Evolutionary conservation across 176 grass and related monocot species (phyloP).

Genomic region (Oryza australiensis): DNA sequence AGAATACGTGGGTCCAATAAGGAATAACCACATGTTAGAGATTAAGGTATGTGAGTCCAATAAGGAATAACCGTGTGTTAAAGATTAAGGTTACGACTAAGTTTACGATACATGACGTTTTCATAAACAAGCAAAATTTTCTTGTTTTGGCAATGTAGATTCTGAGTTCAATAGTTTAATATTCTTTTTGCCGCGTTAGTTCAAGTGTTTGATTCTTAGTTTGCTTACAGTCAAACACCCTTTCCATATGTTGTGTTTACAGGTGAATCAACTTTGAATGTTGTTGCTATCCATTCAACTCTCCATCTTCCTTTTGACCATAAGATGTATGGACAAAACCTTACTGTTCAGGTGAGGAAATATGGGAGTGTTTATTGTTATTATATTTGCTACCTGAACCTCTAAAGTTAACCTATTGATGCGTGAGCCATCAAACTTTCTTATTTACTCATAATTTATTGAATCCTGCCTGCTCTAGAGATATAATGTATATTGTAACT

Average conservation of each 20-base stretch:
- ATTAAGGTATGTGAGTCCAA: neutral
- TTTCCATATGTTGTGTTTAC: conserved; percentile 26
- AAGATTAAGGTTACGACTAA: neutral
- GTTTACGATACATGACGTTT: neutral
- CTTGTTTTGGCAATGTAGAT: neutral
- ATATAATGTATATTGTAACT: neutral
- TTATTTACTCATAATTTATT: neutral
- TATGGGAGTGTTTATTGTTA: neutral
- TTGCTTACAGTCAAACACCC: neutral
- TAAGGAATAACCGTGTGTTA: neutral
- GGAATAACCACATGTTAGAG: neutral
- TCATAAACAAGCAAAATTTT: neutral
- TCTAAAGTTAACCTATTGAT: neutral
- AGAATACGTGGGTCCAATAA: neutral
- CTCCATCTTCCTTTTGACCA: conserved; percentile 96
- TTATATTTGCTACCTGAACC: conserved; percentile 3
- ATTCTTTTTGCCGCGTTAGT: neutral
- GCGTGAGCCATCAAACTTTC: neutral
- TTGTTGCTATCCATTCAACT: conserved; percentile 80
- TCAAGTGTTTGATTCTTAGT: neutral
- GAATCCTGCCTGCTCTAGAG: neutral
- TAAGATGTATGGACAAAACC: conserved; percentile 84
- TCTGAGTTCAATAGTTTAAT: neutral
- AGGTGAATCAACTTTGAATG: conserved; percentile 82
- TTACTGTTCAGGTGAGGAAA: conserved; percentile 85